Conservation (phyloP, 2,329 filamentous ascomycete genomes). For the Colletotrichum sojae region DNA sequence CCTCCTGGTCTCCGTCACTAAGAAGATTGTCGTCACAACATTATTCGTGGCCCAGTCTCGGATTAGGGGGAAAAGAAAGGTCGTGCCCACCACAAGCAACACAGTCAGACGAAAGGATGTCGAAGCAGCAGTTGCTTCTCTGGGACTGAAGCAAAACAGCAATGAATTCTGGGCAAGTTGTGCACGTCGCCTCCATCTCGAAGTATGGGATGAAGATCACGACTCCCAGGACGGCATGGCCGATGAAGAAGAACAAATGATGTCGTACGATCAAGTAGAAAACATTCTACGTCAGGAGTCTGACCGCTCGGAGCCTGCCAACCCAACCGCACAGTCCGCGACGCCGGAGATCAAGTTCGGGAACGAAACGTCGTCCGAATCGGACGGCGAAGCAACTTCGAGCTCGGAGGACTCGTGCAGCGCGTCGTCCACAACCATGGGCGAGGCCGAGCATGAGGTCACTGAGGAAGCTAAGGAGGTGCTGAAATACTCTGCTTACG, state of each 20-base stretch:
- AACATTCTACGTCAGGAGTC: slow-evolving; percentile 48
- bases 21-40: slow-evolving; percentile 77
- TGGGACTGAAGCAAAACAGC: slow-evolving; percentile 58
- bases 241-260: slow-evolving; percentile 43
- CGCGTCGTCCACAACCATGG: slow-evolving; percentile 1
- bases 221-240: slow-evolving; percentile 2
- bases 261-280: slow-evolving; percentile 63
- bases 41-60: slow-evolving; percentile 81
- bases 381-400: slow-evolving; percentile 7
- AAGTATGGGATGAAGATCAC: slow-evolving; percentile 57
- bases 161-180: slow-evolving; percentile 62
- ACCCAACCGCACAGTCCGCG: background rate
- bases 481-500: slow-evolving; percentile 56
- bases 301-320: background rate
- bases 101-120: slow-evolving; percentile 62
- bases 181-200: slow-evolving; percentile 64
- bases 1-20: slow-evolving; percentile 76
- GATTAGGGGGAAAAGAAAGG: slow-evolving; percentile 64
- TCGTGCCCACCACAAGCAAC: slow-evolving; percentile 46
- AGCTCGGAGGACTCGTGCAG: slow-evolving; percentile 4
- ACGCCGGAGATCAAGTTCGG: slow-evolving; percentile 11
- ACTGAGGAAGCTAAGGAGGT: slow-evolving; percentile 59
- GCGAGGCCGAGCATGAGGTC: slow-evolving; percentile 47
- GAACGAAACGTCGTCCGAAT: slow-evolving; percentile 6
- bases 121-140: slow-evolving; percentile 62